These are phyloP conservation scores for Colletotrichum agaves DNA, from an alignment of 2,329 filamentous ascomycete genomes.

Conservation along the genomic window DNA sequence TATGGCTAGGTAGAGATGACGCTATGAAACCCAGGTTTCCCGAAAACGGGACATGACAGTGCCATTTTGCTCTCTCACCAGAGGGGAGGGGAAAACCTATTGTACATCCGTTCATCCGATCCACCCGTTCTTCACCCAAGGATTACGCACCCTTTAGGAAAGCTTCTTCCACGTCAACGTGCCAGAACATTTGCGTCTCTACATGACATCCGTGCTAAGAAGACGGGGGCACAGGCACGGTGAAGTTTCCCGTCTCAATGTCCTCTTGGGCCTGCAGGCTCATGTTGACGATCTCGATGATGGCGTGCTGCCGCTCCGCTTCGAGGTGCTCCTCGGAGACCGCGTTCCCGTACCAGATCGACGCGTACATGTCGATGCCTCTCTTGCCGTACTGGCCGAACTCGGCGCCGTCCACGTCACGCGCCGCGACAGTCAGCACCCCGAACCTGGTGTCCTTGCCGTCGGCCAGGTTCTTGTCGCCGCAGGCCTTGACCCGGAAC, in stretches of 20 bases:
- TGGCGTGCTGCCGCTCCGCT: constrained; percentile 41
- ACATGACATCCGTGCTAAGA: not conserved
- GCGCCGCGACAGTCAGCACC: constrained; percentile 40
- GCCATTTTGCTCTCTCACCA: no score
- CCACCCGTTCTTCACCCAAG: no score
- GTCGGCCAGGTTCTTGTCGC: constrained; percentile 40
- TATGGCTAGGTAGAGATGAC: no score
- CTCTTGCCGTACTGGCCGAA: constrained; percentile 8
- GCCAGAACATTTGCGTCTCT: no score
- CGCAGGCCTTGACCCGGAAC: constrained; percentile 42
- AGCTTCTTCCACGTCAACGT: no score
- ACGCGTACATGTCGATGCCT: constrained; percentile 39
- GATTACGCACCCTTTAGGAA: no score
- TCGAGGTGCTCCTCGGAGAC: constrained; percentile 41
- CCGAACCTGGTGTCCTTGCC: constrained; percentile 38
- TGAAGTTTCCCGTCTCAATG: constrained; percentile 27
- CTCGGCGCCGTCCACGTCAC: constrained; percentile 34
- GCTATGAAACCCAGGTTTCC: no score
- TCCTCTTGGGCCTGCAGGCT: constrained; percentile 38
- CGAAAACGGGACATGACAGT: no score
- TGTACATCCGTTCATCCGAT: no score
- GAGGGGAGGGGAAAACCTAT: no score
- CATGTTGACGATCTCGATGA: constrained; percentile 41
- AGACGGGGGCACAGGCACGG: constrained; percentile 2
- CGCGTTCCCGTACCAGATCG: constrained; percentile 41